Conservation (phyloP, 345 rosid species). For the Eutrema heterophyllum region DNA sequence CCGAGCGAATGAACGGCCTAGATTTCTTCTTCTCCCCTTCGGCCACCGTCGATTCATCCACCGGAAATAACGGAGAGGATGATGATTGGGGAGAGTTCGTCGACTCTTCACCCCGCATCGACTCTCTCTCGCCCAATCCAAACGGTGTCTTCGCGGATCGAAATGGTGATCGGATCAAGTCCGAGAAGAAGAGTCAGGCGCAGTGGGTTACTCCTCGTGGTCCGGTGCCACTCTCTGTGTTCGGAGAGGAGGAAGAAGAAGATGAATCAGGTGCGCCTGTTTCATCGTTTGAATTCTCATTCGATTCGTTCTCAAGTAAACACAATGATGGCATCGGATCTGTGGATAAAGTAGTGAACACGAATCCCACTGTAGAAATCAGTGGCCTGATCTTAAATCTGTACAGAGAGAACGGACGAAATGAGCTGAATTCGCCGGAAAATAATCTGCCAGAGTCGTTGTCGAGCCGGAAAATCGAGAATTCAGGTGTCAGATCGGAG, state of each 20-base stretch:
- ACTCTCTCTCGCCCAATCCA: not conserved
- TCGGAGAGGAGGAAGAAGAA: conserved; percentile 58
- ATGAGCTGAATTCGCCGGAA: not conserved
- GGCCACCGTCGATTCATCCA: not conserved
- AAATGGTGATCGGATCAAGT: conserved; percentile 15
- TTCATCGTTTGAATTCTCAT: conserved; percentile 27
- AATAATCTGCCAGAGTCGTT: not conserved
- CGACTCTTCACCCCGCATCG: conserved; percentile 10
- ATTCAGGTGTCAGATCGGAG: not conserved
- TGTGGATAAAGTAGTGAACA: conserved; percentile 15
- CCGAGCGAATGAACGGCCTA: conserved; percentile 34
- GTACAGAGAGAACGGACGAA: conserved; percentile 31
- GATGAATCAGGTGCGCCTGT: conserved; percentile 34
- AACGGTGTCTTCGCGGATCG: conserved; percentile 20
- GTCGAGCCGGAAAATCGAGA: not conserved
- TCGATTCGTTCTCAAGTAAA: conserved; percentile 18
- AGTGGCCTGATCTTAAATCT: conserved; percentile 47
- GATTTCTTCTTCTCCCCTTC: conserved; percentile 33
- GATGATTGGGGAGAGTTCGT: conserved; percentile 88
- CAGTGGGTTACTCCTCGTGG: conserved; percentile 47
- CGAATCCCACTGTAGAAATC: conserved; percentile 12
- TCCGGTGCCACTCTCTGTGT: conserved; percentile 80
- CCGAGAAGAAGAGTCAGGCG: conserved; percentile 21
- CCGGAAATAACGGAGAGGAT: conserved; percentile 30
- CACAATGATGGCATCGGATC: conserved; percentile 30